Evolutionary conservation across 108 stramenopile species (phyloP), one percentile per base, ranked within the genome.

Genomic region (Fragilaria crotonensis): DNA sequence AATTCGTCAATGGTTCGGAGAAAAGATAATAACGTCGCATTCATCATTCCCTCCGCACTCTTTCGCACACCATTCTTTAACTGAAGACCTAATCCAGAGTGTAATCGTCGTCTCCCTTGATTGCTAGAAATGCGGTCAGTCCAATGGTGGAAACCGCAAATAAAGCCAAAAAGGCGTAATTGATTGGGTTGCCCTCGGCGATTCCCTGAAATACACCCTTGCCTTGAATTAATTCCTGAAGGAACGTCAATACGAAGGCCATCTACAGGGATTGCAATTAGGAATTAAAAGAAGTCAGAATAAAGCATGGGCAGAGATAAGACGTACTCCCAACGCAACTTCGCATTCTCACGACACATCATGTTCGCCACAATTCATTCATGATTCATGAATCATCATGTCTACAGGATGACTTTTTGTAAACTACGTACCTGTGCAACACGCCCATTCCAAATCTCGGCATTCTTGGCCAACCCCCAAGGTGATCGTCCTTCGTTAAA

Each of bases 371-470:
- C n/a, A n/a, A n/a, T n/a, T n/a, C n/a, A n/a, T n/a, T n/a, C n/a
- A n/a, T n/a, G n/a, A n/a, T n/a, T n/a, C n/a, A n/a, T n/a, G n/a
- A n/a, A n/a, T n/a, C n/a, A n/a, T n/a, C n/a, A n/a, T n/a, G n/a
- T n/a, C n/a, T n/a, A n/a, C n/a, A n/a, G n/a, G n/a, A n/a, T n/a
- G n/a, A n/a, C n/a, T n/a, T n/a, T n/a, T n/a, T n/a, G n/a, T n/a
- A n/a, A n/a, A n/a, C n/a, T n/a, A 54, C 79, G 11, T 66, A 80
- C 75, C 74, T 93, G 92, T 7, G 92, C 85, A 22, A 87, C 83
- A 25, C 92, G 84, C 31, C 92, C 92, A 61, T 93, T 93, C 92
- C 92, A 93, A 47, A 87, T 88, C 73, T 93, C 92, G 45, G 92
- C 92, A 61, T 93, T 93, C 54, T 75, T 79, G 70, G 89, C 89